Conservation (phyloP, 2,329 filamentous ascomycete genomes). For the Keithomyces neogunnii region DNA sequence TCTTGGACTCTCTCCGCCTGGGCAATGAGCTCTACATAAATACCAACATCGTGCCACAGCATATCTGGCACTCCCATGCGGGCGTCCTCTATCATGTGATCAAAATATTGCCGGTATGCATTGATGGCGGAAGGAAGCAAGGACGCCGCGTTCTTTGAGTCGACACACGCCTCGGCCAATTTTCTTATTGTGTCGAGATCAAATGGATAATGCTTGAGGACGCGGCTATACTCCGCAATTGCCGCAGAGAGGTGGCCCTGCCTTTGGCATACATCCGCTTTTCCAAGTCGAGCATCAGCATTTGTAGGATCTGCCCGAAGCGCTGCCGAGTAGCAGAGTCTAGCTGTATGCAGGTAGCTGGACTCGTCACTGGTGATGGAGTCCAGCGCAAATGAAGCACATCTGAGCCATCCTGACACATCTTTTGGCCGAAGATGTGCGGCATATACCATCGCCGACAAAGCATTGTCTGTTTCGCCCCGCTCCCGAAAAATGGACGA, state of each 20-base stretch:
- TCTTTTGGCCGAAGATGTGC: constrained; percentile 56
- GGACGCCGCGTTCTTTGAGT: constrained; percentile 37
- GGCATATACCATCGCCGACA: constrained; percentile 52
- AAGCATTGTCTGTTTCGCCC: constrained; percentile 46
- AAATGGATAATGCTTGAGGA: constrained; percentile 42
- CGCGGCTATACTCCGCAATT: constrained; percentile 46
- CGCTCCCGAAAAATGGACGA: constrained; percentile 54
- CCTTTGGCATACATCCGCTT: constrained; percentile 49
- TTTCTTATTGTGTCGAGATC: constrained; percentile 48
- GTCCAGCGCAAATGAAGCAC: constrained; percentile 48
- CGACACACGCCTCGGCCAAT: constrained; percentile 48
- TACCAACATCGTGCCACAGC: constrained; percentile 75
- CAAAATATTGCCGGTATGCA: constrained; percentile 41
- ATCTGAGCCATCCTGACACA: constrained; percentile 48
- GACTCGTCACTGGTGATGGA: constrained; percentile 38
- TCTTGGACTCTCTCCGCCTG: constrained; percentile 53
- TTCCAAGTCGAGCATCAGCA: constrained; percentile 48
- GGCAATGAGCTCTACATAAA: constrained; percentile 75
- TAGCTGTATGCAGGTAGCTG: constrained; percentile 43
- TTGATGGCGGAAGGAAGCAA: constrained; percentile 31
- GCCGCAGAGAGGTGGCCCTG: constrained; percentile 45
- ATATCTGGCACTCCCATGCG: constrained; percentile 28
- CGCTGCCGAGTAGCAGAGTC: constrained; percentile 51
- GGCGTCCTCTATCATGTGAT: constrained; percentile 27
- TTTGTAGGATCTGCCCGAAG: constrained; percentile 49